Conservation (phyloP, 495 filamentous ascomycete species). For the Letharia columbiana region DNA sequence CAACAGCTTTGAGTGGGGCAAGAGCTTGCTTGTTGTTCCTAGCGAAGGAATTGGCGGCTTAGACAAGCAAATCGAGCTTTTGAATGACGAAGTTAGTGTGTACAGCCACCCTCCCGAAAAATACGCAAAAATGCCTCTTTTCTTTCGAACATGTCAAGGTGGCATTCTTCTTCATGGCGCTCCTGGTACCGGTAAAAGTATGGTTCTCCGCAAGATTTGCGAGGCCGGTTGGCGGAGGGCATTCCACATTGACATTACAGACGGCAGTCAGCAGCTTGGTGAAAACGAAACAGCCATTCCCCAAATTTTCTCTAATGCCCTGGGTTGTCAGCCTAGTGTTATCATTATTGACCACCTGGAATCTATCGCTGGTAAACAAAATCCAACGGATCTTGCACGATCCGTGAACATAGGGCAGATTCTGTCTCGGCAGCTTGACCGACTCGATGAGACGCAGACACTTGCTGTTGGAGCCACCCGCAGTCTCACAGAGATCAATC, state of each 20-base stretch:
- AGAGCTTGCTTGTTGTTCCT: constrained; percentile 2
- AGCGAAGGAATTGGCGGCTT: constrained; percentile 53
- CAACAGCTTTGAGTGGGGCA: constrained; percentile 20
- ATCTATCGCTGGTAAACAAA: constrained; percentile 55
- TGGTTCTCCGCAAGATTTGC: constrained; percentile 58
- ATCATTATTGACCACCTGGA: constrained; percentile 80
- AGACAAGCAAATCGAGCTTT: constrained; percentile 49
- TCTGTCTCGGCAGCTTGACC: constrained; percentile 40
- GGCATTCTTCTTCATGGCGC: constrained; percentile 72
- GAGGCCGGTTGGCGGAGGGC: constrained; percentile 61
- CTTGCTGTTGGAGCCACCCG: constrained; percentile 68
- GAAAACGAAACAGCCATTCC: constrained; percentile 49
- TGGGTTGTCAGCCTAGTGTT: constrained; percentile 63
- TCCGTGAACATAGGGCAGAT: constrained; percentile 27
- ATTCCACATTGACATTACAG: constrained; percentile 50
- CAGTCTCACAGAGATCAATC: constrained; percentile 65
- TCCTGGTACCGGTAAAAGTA: constrained; percentile 73
- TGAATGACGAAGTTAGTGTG: constrained; percentile 49
- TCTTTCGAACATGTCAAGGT: constrained; percentile 39
- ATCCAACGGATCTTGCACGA: constrained; percentile 31
- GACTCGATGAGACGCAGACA: constrained; percentile 39
- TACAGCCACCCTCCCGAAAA: constrained; percentile 46
- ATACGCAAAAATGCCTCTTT: constrained; percentile 31
- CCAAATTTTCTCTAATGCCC: constrained; percentile 63
- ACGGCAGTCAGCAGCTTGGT: constrained; percentile 36